Evolutionary conservation across 2,329 filamentous ascomycete genomes (phyloP), one percentile per base, ranked within the genome.

Genomic region (Tothia fuscella): DNA sequence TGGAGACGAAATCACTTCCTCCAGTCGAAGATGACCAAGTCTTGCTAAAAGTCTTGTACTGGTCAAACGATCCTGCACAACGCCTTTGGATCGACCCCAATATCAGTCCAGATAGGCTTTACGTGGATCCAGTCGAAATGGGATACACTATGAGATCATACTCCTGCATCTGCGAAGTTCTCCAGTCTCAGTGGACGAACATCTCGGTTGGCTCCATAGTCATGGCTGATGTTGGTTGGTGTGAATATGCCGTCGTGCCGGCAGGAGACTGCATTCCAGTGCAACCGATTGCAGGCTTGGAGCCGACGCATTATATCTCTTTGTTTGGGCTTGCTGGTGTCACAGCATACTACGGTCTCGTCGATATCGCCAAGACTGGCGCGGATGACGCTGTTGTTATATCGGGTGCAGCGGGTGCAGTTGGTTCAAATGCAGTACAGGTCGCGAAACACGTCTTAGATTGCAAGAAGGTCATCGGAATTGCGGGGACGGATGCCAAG

Each of bases 391-490:
- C 43, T 4, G 35, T 47, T 30, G 38, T 47, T 12, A 20, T 47
- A 14, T 37, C 28, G 22, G 45, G 44, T 24, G 45, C 45, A 1
- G 43, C 44, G 6, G 45, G 45, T 7, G 43, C 45, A 2, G 43
- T 46, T 14, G 45, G 45, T 20, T 33, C 24, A 13, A 31, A 43
- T 19, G 45, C 33, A 9, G 45, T 46, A 9, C 45, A 47, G 43
- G 37, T 47, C 21, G 45, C 45, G 5, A 47, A 46, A 38, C 45
- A 50, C 55, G 35, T 46, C 19, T 38, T 38, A 20, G 21, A 16
- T 9, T 38, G 35, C 22, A 38, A 38, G 19, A 38, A 16, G 19
- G 35, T 38, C 12, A 38, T 38, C 19, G 35, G 35, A 26, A 38
- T 38, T 16, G 35, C 35, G 6, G 35, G 35, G 10, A 38, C 35